These are phyloP conservation scores for Tilletiopsis washingtonensis DNA, from an alignment of 1,284 basidiomycete species.

Conservation along the genomic window DNA sequence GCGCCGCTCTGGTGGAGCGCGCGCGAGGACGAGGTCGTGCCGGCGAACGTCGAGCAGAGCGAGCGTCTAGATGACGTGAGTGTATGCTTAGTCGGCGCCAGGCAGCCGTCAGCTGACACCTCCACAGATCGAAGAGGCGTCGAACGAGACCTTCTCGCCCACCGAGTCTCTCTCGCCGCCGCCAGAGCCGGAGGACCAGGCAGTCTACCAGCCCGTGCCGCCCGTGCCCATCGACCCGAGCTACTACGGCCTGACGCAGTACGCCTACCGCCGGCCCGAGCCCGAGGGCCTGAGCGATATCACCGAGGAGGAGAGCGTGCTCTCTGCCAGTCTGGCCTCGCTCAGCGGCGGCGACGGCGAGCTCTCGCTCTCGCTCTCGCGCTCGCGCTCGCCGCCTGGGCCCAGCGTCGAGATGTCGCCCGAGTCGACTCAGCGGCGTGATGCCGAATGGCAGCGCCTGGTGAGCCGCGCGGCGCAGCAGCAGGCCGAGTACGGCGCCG, in stretches of 20 bases:
- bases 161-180: neutral
- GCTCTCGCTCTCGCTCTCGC: too few species aligned
- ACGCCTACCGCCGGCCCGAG: conserved; percentile 9
- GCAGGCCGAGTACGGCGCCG: too few species aligned
- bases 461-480: too few species aligned
- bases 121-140: neutral
- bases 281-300: conserved; percentile 34
- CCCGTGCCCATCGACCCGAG: conserved; percentile 13
- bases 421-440: too few species aligned
- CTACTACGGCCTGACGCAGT: conserved; percentile 24
- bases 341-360: too few species aligned
- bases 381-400: too few species aligned
- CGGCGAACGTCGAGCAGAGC: neutral
- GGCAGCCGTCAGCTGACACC: too few species aligned
- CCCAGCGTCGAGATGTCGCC: too few species aligned
- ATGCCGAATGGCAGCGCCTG: too few species aligned
- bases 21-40: neutral
- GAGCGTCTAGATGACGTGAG: too few species aligned
- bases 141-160: conserved; percentile 2
- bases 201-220: conserved; percentile 5
- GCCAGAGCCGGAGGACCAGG: neutral
- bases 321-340: conserved; percentile 5
- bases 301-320: conserved; percentile 25
- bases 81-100: too few species aligned
- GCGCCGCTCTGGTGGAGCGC: neutral